Conservation (phyloP, 805 yeast genomes). For the Candida loeiensis region DNA sequence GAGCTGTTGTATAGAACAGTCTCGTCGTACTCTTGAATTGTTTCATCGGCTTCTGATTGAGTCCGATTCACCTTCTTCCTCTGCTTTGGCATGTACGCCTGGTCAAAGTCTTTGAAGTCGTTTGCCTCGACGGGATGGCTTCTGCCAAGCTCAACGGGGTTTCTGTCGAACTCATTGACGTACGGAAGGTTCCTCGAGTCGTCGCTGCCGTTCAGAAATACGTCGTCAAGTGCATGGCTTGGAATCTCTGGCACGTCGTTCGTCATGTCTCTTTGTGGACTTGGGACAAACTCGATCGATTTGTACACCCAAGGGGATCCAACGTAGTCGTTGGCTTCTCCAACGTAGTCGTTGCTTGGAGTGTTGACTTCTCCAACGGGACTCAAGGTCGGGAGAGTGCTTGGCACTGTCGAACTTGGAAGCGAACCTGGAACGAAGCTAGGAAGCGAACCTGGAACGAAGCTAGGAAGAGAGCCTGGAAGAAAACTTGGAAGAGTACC, state of each 20-base stretch:
- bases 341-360: constrained; percentile 5
- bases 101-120: constrained; percentile 25
- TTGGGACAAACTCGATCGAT: not conserved
- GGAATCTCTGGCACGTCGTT: no score
- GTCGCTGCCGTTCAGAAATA: not conserved
- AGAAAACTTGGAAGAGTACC: no score
- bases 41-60: not conserved
- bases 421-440: no score
- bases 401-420: no score
- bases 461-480: no score
- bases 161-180: constrained; percentile 16
- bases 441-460: no score
- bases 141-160: no score
- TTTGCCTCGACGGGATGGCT: no score
- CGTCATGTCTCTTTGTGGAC: no score
- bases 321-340: no score
- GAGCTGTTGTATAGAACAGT: not conserved
- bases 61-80: constrained; percentile 1
- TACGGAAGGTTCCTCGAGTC: constrained; percentile 13
- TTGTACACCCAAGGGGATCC: constrained; percentile 5
- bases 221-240: no score
- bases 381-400: no score
- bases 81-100: constrained; percentile 10
- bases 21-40: not conserved
- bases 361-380: constrained; percentile 12